A percentile compares a stretch with the other conserved stretches of the same genome.
Conservation (phyloP, 352 stramenopile genomes). For the Pythium biforme region DNA sequence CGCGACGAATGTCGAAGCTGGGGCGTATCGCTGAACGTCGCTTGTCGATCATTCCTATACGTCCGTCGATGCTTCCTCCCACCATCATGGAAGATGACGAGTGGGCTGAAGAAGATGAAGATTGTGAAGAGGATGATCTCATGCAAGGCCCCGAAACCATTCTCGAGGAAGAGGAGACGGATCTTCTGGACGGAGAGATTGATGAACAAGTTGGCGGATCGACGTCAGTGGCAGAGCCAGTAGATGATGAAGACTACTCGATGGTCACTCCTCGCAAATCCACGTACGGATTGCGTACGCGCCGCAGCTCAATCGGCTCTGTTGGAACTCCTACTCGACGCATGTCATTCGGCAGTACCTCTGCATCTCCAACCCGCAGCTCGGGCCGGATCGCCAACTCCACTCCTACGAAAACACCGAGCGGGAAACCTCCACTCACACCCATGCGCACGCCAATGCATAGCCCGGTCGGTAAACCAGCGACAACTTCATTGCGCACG, state of each 20-base stretch:
- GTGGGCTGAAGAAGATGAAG: conserved; percentile 52
- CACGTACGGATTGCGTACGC: background rate
- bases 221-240: background rate
- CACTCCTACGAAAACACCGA: background rate
- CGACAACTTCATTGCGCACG: conserved; percentile 1
- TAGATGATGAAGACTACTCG: background rate
- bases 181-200: background rate
- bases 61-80: conserved; percentile 34
- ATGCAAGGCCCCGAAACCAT: conserved; percentile 4
- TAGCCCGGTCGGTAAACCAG: background rate
- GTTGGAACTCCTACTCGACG: conserved; percentile 2
- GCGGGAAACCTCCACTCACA: conserved; percentile 1
- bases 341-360: background rate
- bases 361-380: background rate
- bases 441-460: background rate
- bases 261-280: conserved; percentile 20
- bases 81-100: conserved; percentile 42
- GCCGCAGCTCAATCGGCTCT: conserved; percentile 18
- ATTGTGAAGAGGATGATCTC: conserved; percentile 22
- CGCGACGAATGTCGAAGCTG: conserved; percentile 57
- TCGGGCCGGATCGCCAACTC: background rate
- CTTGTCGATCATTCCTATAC: conserved; percentile 48
- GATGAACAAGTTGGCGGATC: background rate
- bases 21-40: conserved; percentile 50
- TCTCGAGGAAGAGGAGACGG: conserved; percentile 4